Evolutionary conservation across 164 flowering plant species (phyloP).

Genomic region (Nymphaea colorata): DNA sequence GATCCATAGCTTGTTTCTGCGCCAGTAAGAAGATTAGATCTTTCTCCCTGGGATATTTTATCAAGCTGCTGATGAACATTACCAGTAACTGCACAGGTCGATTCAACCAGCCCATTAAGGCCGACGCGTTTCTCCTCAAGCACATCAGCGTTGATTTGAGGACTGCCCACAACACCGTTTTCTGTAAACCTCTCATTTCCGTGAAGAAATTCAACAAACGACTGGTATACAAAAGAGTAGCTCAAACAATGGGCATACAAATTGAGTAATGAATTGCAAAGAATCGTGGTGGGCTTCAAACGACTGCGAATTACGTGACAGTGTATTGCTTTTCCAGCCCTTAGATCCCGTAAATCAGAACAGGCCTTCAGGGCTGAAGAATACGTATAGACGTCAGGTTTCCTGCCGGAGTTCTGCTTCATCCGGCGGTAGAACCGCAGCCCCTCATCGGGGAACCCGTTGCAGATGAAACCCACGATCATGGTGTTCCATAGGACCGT

Average conservation of each 20-base stretch:
- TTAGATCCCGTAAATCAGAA: slow-evolving; percentile 35
- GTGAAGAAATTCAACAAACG: slow-evolving; percentile 51
- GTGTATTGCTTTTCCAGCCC: slow-evolving; percentile 65
- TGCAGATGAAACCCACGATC: slow-evolving; percentile 78
- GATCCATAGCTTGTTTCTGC: background rate
- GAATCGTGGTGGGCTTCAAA: slow-evolving; percentile 41
- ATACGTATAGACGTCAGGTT: slow-evolving; percentile 64
- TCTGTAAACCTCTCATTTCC: slow-evolving; percentile 28
- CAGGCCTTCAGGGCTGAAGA: slow-evolving; percentile 86
- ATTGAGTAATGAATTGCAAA: slow-evolving; percentile 66
- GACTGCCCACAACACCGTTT: background rate
- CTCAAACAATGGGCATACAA: slow-evolving; percentile 58
- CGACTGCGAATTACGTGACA: slow-evolving; percentile 51
- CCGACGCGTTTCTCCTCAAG: background rate
- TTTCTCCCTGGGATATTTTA: background rate
- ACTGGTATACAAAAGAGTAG: slow-evolving; percentile 23
- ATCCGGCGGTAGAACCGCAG: slow-evolving; percentile 47
- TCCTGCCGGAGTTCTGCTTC: slow-evolving; percentile 11
- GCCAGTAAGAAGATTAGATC: background rate
- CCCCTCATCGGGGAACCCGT: slow-evolving; percentile 64
- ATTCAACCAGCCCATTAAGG: background rate
- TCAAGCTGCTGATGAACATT: background rate
- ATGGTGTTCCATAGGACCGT: slow-evolving; percentile 86
- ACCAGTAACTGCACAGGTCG: background rate
- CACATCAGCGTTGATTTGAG: background rate